phyloP scores from a whole-genome alignment of 2,329 filamentous ascomycete genomes.

The Pezicula carpinea region DNA sequence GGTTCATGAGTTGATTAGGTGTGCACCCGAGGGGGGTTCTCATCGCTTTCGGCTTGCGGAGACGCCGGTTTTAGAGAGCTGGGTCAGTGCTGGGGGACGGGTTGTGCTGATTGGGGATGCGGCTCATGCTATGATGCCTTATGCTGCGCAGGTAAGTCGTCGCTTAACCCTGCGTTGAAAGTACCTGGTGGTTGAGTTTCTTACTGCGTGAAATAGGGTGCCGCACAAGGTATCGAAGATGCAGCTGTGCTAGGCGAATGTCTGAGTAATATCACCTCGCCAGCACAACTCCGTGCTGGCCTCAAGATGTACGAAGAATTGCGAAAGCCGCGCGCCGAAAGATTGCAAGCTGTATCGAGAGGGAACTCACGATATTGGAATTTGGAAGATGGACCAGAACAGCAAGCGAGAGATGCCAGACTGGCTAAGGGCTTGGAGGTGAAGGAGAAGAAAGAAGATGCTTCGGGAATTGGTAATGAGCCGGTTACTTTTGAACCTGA shows the following conservation, averaged over 20 bases:
- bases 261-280: conserved; percentile 18
- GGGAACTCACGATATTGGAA: conserved; percentile 1
- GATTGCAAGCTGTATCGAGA: conserved; percentile 1
- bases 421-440: no score
- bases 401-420: no score
- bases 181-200: no score
- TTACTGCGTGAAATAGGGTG: background rate
- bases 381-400: no score
- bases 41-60: background rate
- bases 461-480: no score
- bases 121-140: conserved; percentile 7
- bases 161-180: background rate
- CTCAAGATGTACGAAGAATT: conserved; percentile 35
- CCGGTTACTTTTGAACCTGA: no score
- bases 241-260: background rate
- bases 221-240: background rate
- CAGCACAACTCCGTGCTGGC: conserved; percentile 25
- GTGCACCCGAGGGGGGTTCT: background rate
- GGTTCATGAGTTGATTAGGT: background rate
- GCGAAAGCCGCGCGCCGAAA: conserved; percentile 28
- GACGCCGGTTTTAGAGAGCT: background rate
- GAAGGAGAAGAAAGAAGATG: no score
- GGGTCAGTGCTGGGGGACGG: conserved; percentile 1
- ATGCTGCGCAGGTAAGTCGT: background rate
- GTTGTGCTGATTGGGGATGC: conserved; percentile 7